Conservation (phyloP, 2,329 filamentous ascomycete genomes). For the Talaromyces pinophilus region DNA sequence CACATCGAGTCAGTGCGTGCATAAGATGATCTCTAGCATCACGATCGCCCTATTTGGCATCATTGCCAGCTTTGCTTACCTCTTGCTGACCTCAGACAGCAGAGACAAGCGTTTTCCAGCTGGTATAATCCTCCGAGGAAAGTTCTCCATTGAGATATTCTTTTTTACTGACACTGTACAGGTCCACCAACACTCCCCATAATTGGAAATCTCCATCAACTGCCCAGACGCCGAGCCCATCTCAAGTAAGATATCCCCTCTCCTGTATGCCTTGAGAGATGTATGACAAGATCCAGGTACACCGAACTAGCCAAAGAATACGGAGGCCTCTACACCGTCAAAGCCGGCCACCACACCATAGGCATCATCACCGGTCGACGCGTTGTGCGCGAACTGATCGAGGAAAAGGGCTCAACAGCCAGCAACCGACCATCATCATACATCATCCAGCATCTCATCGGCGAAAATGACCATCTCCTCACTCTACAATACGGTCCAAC, state of each 20-base stretch:
- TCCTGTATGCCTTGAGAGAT: background rate
- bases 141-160: no score
- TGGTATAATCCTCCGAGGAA: background rate
- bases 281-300: constrained; percentile 35
- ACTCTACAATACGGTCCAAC: constrained; percentile 48
- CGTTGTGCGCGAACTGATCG: constrained; percentile 48
- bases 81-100: background rate
- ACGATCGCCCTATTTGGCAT: background rate
- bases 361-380: constrained; percentile 47
- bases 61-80: background rate
- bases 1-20: background rate
- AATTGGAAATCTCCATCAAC: constrained; percentile 24
- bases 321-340: constrained; percentile 47
- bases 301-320: constrained; percentile 49
- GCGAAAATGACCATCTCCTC: constrained; percentile 51
- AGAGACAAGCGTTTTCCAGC: background rate
- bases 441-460: constrained; percentile 47
- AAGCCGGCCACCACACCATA: constrained; percentile 45
- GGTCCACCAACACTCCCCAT: constrained; percentile 21
- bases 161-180: background rate
- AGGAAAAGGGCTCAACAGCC: constrained; percentile 49
- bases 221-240: constrained; percentile 8
- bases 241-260: background rate
- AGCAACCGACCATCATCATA: constrained; percentile 45
- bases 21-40: background rate